Evolutionary conservation across 805 yeast species (phyloP).

Genomic region (Blastobotrys attinorum): DNA sequence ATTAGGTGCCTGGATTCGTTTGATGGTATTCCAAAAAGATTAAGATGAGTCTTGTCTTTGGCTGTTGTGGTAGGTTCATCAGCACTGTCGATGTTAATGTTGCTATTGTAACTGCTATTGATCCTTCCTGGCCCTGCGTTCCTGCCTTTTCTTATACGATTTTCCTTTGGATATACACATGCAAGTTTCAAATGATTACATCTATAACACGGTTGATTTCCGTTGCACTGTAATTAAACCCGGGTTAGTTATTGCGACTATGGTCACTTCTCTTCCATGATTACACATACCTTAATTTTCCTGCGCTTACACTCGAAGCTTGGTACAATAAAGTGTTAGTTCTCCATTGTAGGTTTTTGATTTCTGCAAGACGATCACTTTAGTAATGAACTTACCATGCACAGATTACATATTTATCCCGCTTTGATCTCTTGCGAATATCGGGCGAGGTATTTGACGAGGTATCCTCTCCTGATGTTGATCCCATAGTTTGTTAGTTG

Average conservation of each 20-base stretch:
- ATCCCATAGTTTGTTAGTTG: no score
- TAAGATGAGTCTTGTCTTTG: no score
- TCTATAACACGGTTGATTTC: conserved; percentile 16
- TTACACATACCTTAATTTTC: conserved; percentile 16
- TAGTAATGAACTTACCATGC: no score
- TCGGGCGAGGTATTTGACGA: no score
- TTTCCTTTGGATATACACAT: conserved; percentile 15
- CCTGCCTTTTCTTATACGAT: background rate
- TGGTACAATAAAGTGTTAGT: background rate
- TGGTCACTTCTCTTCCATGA: background rate
- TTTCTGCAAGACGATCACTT: no score
- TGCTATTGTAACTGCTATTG: background rate
- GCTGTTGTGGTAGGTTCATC: no score
- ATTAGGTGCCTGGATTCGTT: conserved; percentile 11
- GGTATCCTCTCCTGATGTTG: no score
- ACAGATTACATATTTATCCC: conserved; percentile 10
- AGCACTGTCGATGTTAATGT: no score
- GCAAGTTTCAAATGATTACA: conserved; percentile 15
- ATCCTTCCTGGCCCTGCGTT: background rate
- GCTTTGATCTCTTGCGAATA: conserved; percentile 5
- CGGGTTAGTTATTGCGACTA: background rate
- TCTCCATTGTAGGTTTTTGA: no score
- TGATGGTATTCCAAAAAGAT: conserved; percentile 10
- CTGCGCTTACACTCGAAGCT: conserved; percentile 20
- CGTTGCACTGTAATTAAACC: conserved; percentile 16